These are phyloP conservation scores for Alopecurus myosuroides DNA, from an alignment of 176 grass and related monocot species.

Conservation along the genomic window DNA sequence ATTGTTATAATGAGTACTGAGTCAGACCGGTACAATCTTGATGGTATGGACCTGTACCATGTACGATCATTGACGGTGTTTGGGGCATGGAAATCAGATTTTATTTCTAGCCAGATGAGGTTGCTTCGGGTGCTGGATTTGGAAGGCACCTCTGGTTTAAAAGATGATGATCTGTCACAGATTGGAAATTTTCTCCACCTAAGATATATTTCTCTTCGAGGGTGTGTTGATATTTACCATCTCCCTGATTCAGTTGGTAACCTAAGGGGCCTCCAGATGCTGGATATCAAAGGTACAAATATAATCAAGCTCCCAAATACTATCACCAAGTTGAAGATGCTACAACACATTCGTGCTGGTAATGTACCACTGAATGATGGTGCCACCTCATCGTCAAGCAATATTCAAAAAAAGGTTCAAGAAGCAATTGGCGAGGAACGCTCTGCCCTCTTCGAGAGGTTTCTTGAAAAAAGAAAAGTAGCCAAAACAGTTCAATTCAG, in stretches of 20 bases:
- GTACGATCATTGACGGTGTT: constrained; percentile 19
- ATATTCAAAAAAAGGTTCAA: too few species aligned
- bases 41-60: background rate
- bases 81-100: background rate
- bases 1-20: background rate
- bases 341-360: background rate
- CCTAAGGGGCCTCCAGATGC: background rate
- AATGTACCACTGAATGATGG: background rate
- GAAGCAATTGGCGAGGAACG: too few species aligned
- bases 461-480: too few species aligned
- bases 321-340: background rate
- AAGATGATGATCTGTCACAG: background rate
- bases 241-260: background rate
- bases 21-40: background rate
- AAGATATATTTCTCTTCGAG: constrained; percentile 18
- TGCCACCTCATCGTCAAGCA: too few species aligned
- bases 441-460: too few species aligned
- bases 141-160: background rate
- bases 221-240: background rate
- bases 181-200: constrained; percentile 14
- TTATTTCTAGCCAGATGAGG: constrained; percentile 7
- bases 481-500: too few species aligned
- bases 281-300: background rate
- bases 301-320: background rate
- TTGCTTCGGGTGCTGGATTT: constrained; percentile 39